Evolutionary conservation across 2,329 filamentous ascomycete species (phyloP).

Genomic region (Cladosporium sp.): DNA sequence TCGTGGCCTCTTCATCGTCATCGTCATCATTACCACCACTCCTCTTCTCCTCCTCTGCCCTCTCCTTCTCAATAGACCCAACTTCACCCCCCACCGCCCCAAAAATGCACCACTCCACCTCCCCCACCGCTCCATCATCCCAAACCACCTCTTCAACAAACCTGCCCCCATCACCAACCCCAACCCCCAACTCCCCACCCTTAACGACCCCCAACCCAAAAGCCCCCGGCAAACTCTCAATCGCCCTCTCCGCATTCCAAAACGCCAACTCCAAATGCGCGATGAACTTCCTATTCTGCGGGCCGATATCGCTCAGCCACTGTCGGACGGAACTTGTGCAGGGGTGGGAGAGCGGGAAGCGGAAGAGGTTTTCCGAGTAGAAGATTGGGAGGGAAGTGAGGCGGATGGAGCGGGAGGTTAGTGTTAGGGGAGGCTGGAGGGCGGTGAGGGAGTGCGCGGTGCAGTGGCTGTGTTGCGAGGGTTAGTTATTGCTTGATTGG

Average conservation of each 20-base stretch:
- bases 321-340: background rate
- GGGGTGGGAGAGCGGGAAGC: background rate
- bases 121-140: background rate
- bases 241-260: background rate
- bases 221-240: background rate
- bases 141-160: conserved; percentile 1
- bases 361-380: conserved; percentile 6
- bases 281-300: background rate
- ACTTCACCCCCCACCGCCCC: too few relatives aligned
- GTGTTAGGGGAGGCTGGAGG: conserved; percentile 3
- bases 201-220: too few relatives aligned
- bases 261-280: conserved; percentile 4
- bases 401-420: background rate
- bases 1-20: background rate
- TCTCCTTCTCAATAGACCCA: too few relatives aligned
- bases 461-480: conserved; percentile 2
- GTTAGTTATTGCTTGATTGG: background rate
- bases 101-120: background rate
- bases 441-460: background rate
- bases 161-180: too few relatives aligned
- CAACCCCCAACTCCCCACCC: too few relatives aligned
- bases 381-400: conserved; percentile 2
- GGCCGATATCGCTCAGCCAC: background rate
- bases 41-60: too few relatives aligned
- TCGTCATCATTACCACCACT: background rate